These are phyloP conservation scores for Backusella psychrophila DNA, from an alignment of 192 early-diverging fungal genomes.

Conservation along the genomic window DNA sequence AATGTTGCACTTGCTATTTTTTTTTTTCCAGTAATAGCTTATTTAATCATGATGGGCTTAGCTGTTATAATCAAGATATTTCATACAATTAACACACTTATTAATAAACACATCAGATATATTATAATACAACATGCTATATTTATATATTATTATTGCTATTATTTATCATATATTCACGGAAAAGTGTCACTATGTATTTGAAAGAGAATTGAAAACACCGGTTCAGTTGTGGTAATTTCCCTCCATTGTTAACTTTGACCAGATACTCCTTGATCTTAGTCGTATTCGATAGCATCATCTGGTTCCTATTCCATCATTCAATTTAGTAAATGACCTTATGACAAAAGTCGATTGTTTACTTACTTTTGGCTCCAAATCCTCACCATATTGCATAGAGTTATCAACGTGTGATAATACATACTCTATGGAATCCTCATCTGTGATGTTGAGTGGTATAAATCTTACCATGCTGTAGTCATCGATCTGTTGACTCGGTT, in stretches of 20 bases:
- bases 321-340: conserved; percentile 11
- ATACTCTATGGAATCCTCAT: conserved; percentile 90
- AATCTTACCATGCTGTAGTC: conserved; percentile 98
- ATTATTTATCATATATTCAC: background rate
- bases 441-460: conserved; percentile 88
- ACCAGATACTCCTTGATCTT: background rate
- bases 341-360: background rate
- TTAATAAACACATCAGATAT: background rate
- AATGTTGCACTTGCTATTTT: background rate
- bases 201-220: background rate
- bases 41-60: background rate
- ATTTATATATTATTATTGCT: background rate
- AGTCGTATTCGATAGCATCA: conserved; percentile 25
- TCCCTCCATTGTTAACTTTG: conserved; percentile 1
- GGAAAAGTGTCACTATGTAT: background rate
- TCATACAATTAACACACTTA: background rate
- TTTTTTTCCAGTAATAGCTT: background rate
- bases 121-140: background rate
- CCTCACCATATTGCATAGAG: conserved; percentile 97
- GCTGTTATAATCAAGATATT: background rate
- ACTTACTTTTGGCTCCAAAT: conserved; percentile 87
- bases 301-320: conserved; percentile 32
- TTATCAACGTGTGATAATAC: conserved; percentile 90
- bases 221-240: background rate
- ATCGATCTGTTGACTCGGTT: conserved; percentile 63